These are phyloP conservation scores for Jamesozyma jinghongensis DNA, from an alignment of 805 yeast species.

Conservation along the genomic window DNA sequence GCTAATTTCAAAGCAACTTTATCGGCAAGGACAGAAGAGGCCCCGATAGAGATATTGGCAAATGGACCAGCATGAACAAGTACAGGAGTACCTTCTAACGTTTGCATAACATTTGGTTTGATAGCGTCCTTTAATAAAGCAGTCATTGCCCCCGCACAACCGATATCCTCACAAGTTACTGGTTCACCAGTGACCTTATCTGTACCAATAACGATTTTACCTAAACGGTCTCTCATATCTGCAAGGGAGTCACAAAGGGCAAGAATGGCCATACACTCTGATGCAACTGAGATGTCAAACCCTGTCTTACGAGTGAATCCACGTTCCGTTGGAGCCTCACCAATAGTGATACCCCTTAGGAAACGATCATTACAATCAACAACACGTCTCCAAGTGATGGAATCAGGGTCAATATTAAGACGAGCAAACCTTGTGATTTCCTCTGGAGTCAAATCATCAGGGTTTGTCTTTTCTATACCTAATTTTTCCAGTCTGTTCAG, in stretches of 20 bases:
- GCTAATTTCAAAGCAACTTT: conserved; percentile 72
- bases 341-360: conserved; percentile 67
- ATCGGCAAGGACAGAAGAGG: conserved; percentile 75
- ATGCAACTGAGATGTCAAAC: conserved; percentile 77
- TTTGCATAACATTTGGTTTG: conserved; percentile 81
- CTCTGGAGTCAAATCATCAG: conserved; percentile 62
- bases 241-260: conserved; percentile 62
- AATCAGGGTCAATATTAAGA: conserved; percentile 66
- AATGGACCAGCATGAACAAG: conserved; percentile 85
- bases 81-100: conserved; percentile 82
- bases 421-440: conserved; percentile 58
- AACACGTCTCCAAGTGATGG: conserved; percentile 76
- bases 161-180: conserved; percentile 73
- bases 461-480: conserved; percentile 61
- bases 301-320: conserved; percentile 67
- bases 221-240: conserved; percentile 67
- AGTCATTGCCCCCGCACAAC: conserved; percentile 80
- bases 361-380: conserved; percentile 80
- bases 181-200: conserved; percentile 56
- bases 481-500: conserved; percentile 55
- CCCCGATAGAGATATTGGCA: conserved; percentile 82
- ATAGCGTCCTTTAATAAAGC: conserved; percentile 75
- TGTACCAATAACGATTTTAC: conserved; percentile 66
- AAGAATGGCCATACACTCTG: conserved; percentile 78
- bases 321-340: conserved; percentile 74